Base-by-base conservation (phyloP, 148 eudicot species). In the Rhododendron mucronatum region DNA sequence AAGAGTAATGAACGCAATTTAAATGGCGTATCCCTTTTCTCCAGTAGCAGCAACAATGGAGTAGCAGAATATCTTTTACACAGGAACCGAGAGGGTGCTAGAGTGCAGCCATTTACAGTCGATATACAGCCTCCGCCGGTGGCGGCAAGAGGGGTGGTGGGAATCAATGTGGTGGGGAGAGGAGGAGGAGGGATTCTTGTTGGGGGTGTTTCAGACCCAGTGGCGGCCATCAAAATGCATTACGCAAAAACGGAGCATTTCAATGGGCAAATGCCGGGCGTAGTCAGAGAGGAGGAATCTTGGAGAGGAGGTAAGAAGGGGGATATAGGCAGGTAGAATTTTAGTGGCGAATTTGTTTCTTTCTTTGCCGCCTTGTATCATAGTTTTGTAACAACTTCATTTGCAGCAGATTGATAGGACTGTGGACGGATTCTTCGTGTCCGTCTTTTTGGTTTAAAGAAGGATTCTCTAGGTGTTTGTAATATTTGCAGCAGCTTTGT, bases 181-280 rank as follows among this genome's bases (percentile, higher is more conserved):
- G 90, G 91, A 33, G 92, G 91, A 35, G 93, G 76, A 71, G 76
- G 89, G 26, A 80, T 90, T 45, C 77, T 87, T 30, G 91, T 85
- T 44, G 92, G 91, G 26, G 88, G 91, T 59, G 90, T 97, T 57
- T 92, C 98, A 18, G 99, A 97, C 88, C 98, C 99, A 0, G 96
- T 95, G 82, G 93, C 98, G 2, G 99, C 98, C 23, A 86, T 95
- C 28, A 92, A 88, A 88, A 87, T 92, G 92, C 98, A 95, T 69
- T 94, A 91, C 87, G 92, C 95, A 0, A 90, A 91, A 80, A 74
- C 91, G 30, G 92, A 92, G 51, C 93, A 88, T 83, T 86, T 78
- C 73, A 83, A 88, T 53, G 91, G 86, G 87, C 89, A 87, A 83
- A 50, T 81, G 0, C 91, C 90, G 30, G 88, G 86, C 30, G 84